Base-by-base conservation (phyloP, 306 rosid genomes). In the Neltuma alba region DNA sequence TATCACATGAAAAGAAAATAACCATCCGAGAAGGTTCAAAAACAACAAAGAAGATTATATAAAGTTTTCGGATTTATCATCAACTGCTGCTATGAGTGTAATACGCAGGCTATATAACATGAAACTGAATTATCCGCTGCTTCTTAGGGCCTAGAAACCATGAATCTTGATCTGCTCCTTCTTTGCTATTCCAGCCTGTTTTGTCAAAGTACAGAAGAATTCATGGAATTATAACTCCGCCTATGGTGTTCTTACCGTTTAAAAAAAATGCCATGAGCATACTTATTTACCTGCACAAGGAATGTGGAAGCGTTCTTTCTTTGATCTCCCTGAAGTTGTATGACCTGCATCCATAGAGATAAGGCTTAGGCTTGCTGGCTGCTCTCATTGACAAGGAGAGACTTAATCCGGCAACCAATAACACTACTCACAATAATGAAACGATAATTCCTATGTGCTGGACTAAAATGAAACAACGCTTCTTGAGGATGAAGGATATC, bases 301-400 rank as follows among this genome's bases (percentile, higher is more conserved):
- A 88, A 88, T 64, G 91, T 83, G 57, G 89, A 85, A 67, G 83
- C 87, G 74, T 88, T 88, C 81, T 88, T 88, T 44, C 91, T 76
- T 79, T 88, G 91, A 85, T 88, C 91, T 42, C 91, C 91, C 86
- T 88, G 91, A 78, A 88, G 91, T 54, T 88, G 91, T 81, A 88
- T 88, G 70, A 88, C 91, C 91, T 85, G 79, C 54, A 83, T 69
- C 45, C 81, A 84, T 27, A 63, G 40, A 72, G 25, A 16, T 33
- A 2, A 66, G 23, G 52, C 40, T 74, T 68, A 77, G 47, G 76
- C 18, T 58, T n/a, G 0, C 1, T 52, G n/a, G n/a, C 3, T 33
- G 36, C 36, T 80, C 77, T 55, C n/a, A 40, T 31, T 44, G 58
- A 41, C 12, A 31, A 38, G 18, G 7, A 60, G 16, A 45, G 36